These are phyloP conservation scores for Neopestalotiopsis clavispora DNA, from an alignment of 2,329 filamentous ascomycete genomes.

Conservation along the genomic window DNA sequence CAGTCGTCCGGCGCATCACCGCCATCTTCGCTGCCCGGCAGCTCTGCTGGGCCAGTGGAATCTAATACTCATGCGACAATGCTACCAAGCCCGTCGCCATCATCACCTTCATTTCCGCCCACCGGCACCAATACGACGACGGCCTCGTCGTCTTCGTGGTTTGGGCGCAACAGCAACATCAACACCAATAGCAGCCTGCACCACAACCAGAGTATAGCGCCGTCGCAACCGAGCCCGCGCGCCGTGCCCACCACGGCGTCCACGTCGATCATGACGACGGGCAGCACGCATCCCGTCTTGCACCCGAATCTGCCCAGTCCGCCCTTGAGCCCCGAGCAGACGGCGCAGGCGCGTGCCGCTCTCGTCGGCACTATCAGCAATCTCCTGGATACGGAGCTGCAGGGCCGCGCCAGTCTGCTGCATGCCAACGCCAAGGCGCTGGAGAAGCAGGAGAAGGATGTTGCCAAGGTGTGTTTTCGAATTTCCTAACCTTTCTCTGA, in stretches of 20 bases:
- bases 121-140: background rate
- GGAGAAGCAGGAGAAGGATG: constrained; percentile 68
- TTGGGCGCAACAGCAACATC: background rate
- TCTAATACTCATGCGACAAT: constrained; percentile 3
- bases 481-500: background rate
- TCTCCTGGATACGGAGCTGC: constrained; percentile 71
- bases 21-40: background rate
- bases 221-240: constrained; percentile 17
- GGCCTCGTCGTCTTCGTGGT: background rate
- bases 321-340: constrained; percentile 47
- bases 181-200: background rate
- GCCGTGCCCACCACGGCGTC: constrained; percentile 14
- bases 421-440: constrained; percentile 72
- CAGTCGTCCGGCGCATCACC: background rate
- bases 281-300: constrained; percentile 21
- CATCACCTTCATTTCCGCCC: constrained; percentile 22
- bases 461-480: constrained; percentile 44
- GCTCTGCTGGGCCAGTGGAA: background rate
- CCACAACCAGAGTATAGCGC: constrained; percentile 2
- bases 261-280: constrained; percentile 17
- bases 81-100: constrained; percentile 13
- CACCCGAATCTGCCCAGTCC: constrained; percentile 45
- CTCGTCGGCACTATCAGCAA: constrained; percentile 70
- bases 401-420: constrained; percentile 69
- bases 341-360: constrained; percentile 62